phyloP scores from a whole-genome alignment of 306 rosid species.

The Glycine soja region DNA sequence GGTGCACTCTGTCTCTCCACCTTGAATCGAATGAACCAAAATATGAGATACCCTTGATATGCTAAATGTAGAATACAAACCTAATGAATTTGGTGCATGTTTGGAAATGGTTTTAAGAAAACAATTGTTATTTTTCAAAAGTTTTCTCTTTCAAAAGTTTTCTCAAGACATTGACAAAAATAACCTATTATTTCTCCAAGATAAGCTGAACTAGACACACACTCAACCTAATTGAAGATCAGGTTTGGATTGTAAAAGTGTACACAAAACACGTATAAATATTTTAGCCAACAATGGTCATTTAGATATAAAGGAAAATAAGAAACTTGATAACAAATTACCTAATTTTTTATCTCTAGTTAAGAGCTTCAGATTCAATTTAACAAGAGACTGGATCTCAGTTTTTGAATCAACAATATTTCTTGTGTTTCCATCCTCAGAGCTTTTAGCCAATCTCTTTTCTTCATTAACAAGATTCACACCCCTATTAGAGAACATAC shows the following conservation, averaged over 20 bases:
- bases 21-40: neutral
- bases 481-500: constrained; percentile 44
- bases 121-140: neutral
- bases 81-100: constrained; percentile 8
- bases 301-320: neutral
- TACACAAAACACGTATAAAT: constrained; percentile 1
- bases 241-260: neutral
- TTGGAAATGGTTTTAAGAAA: neutral
- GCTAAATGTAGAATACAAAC: neutral
- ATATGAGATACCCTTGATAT: constrained; percentile 6
- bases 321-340: constrained; percentile 40
- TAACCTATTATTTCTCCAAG: too few relatives aligned
- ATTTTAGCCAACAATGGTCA: neutral
- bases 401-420: constrained; percentile 60
- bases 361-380: constrained; percentile 72
- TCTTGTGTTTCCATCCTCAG: constrained; percentile 33
- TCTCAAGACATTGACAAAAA: neutral
- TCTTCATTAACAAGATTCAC: constrained; percentile 35
- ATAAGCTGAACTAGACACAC: neutral
- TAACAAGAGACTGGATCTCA: constrained; percentile 78
- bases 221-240: neutral
- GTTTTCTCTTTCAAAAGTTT: neutral
- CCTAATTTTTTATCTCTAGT: constrained; percentile 65
- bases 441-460: constrained; percentile 35
- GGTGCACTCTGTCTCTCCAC: neutral